Base-by-base conservation (phyloP, 2,329 filamentous ascomycete genomes). In the Dactylellina sp. region DNA sequence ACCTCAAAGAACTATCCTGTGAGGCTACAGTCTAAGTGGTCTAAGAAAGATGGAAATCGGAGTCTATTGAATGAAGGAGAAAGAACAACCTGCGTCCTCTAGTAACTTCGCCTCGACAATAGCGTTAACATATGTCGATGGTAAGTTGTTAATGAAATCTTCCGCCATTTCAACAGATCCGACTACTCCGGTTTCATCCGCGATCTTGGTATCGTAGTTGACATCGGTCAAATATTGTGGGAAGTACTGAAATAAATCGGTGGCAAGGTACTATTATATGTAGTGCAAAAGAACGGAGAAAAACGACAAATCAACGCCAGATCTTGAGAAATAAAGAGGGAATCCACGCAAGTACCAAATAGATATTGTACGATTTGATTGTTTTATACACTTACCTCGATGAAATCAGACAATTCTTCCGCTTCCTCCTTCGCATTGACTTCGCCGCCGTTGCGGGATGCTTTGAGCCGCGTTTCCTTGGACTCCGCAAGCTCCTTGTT, bases 401-500 rank as follows among this genome's bases (percentile, higher is more conserved):
- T 49, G 16, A 72, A 72, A 28, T 72, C 68, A 18, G 53, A 35
- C 55, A 72, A 65, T 46, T 65, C 68, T 53, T 72, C 68, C 18
- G 68, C 53, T 40, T 72, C 68, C 25, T 72, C 24, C 55, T 56
- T 72, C 39, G 68, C 68, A 50, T 72, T 52, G 24, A 72, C 52
- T 49, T 72, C 68, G 28, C 68, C 68, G 39, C 68, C 68, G 42
- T 72, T 72, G 28, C 68, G 60, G 25, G 35, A 53, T 14, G 55
- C 68, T 22, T 35, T 55, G 39, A 72, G 68, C 44, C 68, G 63
- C 40, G 60, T 39, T 72, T 65, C 68, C 28, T 72, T 72, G 37
- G 68, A 72, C 68, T 72, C 68, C 24, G 60, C 60, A 35, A 72
- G 55, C 16, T 72, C 68, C 60, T 72, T 72, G 56, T 72, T 72